These are phyloP conservation scores for Candida insectorum DNA, from an alignment of 805 yeast species.

Conservation along the genomic window DNA sequence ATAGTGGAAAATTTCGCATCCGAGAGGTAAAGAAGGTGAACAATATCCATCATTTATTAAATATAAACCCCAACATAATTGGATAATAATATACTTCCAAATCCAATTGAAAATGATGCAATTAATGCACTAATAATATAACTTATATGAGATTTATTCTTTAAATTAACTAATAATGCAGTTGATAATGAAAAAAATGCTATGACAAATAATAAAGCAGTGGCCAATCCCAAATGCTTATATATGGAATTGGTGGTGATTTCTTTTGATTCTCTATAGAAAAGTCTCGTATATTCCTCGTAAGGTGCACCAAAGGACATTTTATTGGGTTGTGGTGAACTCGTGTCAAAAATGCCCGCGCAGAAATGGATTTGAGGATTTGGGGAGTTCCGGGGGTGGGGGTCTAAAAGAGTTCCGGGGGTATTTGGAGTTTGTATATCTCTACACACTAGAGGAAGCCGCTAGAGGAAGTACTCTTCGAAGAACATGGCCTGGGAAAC, in stretches of 20 bases:
- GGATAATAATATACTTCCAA: constrained; percentile 33
- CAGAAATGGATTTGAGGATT: too few species aligned
- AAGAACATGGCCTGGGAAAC: constrained; percentile 32
- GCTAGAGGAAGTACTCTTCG: too few species aligned
- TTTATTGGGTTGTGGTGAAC: not conserved
- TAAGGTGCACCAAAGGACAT: constrained; percentile 24
- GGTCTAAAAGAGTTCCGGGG: too few species aligned
- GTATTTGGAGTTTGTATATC: too few species aligned
- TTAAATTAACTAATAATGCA: constrained; percentile 26
- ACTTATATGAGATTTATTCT: constrained; percentile 18
- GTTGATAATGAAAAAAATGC: constrained; percentile 28
- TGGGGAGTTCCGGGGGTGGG: too few species aligned
- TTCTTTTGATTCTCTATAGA: constrained; percentile 18
- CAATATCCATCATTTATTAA: constrained; percentile 11
- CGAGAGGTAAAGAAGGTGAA: not conserved
- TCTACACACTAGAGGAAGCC: too few species aligned
- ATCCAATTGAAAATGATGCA: constrained; percentile 37
- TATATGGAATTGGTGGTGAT: constrained; percentile 18
- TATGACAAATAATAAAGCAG: constrained; percentile 20
- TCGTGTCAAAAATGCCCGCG: too few species aligned
- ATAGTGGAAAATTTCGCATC: too few species aligned
- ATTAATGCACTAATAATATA: constrained; percentile 28
- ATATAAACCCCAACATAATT: constrained; percentile 44
- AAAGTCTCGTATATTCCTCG: constrained; percentile 22
- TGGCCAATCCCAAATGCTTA: constrained; percentile 12